Evolutionary conservation across 2,329 filamentous ascomycete genomes (phyloP), one percentile per base, ranked within the genome.

Genomic region (Sphaceloma murrayae): DNA sequence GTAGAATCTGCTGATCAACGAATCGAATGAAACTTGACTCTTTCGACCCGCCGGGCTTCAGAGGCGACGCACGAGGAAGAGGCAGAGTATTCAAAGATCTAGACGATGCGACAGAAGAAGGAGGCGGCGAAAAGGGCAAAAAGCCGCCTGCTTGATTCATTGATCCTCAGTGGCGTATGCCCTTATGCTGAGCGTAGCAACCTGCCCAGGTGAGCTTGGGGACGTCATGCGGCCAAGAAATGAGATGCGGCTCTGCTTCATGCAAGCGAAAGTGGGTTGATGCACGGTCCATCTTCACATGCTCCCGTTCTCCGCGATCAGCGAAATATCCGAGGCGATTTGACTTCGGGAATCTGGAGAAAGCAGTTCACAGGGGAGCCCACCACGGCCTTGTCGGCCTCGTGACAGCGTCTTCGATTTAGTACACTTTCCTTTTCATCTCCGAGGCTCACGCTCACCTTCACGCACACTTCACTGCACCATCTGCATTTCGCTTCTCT

Each of bases 11-110:
- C 33, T 66, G 63, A 49, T 80, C 75, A 10, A 78, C 63, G 54
- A 75, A 71, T 45, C 69, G 67, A 44, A 78, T 76, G 49, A 78
- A 67, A 4, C 67, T 63, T 26, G 67, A 70, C 56, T 81, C 77
- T 58, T 78, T 78, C 17, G 63, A 57, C 9, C 75, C 74, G 21
- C 77, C 77, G 0, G 73, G 60, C 30, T 64, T 65, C 5, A 80
- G 61, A 1, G 75, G 73, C 32, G 68, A 64, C 5, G 60, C 58
- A 31, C 76, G 68, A 17, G 73, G 69, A 46, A 67, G 66, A 0
- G 73, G 75, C 3, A 80, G 68, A 4, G 64, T 59, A 5, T 54
- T 57, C 29, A 65, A 44, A 48, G 62, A 52, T 49, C 61, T 51
- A 51, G 67, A 66, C 0, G 64, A 58, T 16, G 58, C 53, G n/a